Base-by-base conservation (phyloP, 1,139 yeast genomes). In the Suhomyces terraborum region DNA sequence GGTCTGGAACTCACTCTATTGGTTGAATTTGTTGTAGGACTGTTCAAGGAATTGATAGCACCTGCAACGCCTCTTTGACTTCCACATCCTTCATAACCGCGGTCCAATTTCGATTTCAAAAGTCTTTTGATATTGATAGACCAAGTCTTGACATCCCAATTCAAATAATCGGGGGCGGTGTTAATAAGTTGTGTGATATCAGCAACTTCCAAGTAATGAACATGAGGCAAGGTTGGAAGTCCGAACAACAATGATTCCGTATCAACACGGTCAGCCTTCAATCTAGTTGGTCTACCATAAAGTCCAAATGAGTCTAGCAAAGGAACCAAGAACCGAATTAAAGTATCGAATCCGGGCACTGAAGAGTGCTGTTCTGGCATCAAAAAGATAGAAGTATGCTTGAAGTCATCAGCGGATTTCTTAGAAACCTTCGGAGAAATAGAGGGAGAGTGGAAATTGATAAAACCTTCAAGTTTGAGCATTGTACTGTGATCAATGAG, bases 291-390 rank as follows among this genome's bases (percentile, higher is more conserved):
- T 47, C 98, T 78, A 25, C 98, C 98, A 56, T 93, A 93, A 33
- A 93, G 73, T 32, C 83, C 83, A 66, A 89, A 93, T 1, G 95
- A 79, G 58, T 93, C 96, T 66, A 88, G 71, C 18, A 88, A 68
- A 0, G 98, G 98, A 5, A 93, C 75, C 54, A 93, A 67, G 58
- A 88, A 89, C 49, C 98, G 73, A 45, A 93, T 91, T 54, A 91
- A 75, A 1, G 98, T 91, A 62, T 93, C 98, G 62, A 84, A 91
- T 6, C 98, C 97, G 1, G 94, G 94, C 29, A 93, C 96, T 9
- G 96, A 83, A 27, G 91, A 84, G 61, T 89, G 98, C 55, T 79
- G 85, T 59, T 93, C 97, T 4, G 98, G 97, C 97, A 93, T 91
- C 50, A 93, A 67, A 58, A 91, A 91, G 26, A 93, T 80, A n/a